These are phyloP conservation scores for Aspergillus sp. DNA, from an alignment of 2,329 filamentous ascomycete species.

Conservation along the genomic window DNA sequence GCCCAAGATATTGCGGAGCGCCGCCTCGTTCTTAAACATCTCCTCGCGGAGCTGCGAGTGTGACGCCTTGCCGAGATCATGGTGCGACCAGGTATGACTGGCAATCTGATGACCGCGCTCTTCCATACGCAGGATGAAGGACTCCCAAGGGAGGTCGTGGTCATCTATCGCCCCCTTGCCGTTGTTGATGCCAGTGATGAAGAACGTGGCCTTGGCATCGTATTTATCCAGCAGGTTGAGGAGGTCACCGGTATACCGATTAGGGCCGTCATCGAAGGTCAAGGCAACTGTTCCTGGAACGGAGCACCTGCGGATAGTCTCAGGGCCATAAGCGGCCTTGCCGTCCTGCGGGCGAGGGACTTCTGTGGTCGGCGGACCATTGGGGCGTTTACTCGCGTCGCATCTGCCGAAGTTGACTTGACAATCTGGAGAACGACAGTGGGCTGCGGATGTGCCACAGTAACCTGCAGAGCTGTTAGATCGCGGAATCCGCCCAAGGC, in stretches of 20 bases:
- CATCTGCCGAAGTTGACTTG: slow-evolving; percentile 31
- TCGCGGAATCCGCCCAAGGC: background rate
- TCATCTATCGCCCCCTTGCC: slow-evolving; percentile 37
- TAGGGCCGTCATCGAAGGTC: slow-evolving; percentile 60
- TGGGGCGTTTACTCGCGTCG: slow-evolving; percentile 26
- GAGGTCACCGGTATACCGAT: slow-evolving; percentile 51
- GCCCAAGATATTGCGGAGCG: slow-evolving; percentile 39
- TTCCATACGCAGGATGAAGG: slow-evolving; percentile 34
- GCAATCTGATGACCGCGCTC: slow-evolving; percentile 42
- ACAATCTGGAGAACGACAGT: slow-evolving; percentile 34
- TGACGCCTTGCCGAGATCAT: slow-evolving; percentile 35
- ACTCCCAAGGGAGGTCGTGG: slow-evolving; percentile 29
- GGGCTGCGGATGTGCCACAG: slow-evolving; percentile 27
- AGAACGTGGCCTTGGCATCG: slow-evolving; percentile 58
- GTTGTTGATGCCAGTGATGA: slow-evolving; percentile 46
- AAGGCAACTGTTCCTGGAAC: slow-evolving; percentile 53
- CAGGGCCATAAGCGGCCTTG: slow-evolving; percentile 26
- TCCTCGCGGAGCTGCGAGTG: slow-evolving; percentile 30
- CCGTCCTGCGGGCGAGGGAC: slow-evolving; percentile 29
- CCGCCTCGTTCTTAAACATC: slow-evolving; percentile 40
- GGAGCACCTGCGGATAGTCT: slow-evolving; percentile 29
- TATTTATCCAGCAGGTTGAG: slow-evolving; percentile 53
- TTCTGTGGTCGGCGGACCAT: slow-evolving; percentile 25
- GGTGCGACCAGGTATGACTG: slow-evolving; percentile 46
- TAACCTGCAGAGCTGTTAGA: slow-evolving; percentile 22